Evolutionary conservation across 2,329 filamentous ascomycete species (phyloP).

Genomic region (Fusarium sterilihyphosum): DNA sequence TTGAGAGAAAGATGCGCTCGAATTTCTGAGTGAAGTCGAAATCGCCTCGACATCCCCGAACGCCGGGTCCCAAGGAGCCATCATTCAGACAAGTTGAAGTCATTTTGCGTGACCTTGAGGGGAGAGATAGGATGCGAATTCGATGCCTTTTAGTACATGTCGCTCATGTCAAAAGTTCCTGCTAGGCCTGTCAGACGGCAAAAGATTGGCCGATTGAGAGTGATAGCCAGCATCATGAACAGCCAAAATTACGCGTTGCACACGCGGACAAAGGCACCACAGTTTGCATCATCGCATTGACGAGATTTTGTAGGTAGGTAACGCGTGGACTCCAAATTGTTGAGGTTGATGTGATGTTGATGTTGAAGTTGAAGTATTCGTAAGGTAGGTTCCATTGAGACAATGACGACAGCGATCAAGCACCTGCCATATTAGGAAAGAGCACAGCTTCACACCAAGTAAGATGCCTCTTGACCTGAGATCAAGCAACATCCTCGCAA

Average conservation of each 20-base stretch:
- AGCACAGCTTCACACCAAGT: background rate
- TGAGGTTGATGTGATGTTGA: background rate
- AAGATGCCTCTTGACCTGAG: background rate
- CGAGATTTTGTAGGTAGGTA: background rate
- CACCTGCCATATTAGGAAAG: background rate
- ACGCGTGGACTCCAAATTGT: background rate
- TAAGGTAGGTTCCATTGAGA: background rate
- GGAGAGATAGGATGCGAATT: background rate
- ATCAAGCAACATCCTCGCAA: background rate
- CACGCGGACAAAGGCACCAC: background rate
- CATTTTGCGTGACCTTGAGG: constrained; percentile 18
- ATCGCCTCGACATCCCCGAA: constrained; percentile 57
- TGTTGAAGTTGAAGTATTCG: background rate
- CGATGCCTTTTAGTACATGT: background rate
- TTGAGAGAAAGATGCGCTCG: constrained; percentile 57
- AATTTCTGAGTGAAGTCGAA: constrained; percentile 64
- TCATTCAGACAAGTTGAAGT: constrained; percentile 48
- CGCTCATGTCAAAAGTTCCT: background rate
- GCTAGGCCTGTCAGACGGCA: constrained; percentile 1
- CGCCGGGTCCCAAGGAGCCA: constrained; percentile 53
- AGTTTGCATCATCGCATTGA: too few relatives aligned
- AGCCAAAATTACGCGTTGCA: background rate
- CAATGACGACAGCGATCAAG: background rate
- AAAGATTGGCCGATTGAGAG: constrained; percentile 9
- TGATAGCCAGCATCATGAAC: background rate